These are phyloP conservation scores for Pythium phragmiticola DNA, from an alignment of 352 stramenopile species.

Conservation along the genomic window DNA sequence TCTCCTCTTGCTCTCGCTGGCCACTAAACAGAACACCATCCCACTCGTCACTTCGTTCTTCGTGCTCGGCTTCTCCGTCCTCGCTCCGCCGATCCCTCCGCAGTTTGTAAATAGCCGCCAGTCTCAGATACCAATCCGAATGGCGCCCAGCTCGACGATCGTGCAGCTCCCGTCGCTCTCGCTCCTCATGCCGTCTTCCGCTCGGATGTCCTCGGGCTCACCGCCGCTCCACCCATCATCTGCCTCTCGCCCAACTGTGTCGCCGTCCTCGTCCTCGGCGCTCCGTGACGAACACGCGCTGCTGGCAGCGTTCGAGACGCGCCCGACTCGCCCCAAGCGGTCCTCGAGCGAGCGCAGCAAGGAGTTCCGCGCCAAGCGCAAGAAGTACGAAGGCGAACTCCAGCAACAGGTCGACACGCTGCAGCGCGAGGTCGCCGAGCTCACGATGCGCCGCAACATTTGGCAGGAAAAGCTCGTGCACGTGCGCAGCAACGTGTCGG, in stretches of 20 bases:
- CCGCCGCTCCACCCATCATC: neutral
- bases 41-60: neutral
- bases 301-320: conserved; percentile 26
- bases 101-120: conserved; percentile 6
- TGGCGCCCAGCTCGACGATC: conserved; percentile 2
- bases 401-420: conserved; percentile 21
- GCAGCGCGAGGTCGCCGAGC: conserved; percentile 27
- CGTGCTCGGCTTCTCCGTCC: too few species aligned
- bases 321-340: conserved; percentile 26
- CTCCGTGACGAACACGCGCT: conserved; percentile 26
- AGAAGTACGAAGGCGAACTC: conserved; percentile 24
- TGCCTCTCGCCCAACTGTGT: neutral
- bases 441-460: conserved; percentile 27
- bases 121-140: conserved; percentile 3
- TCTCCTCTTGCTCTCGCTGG: neutral
- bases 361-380: conserved; percentile 6
- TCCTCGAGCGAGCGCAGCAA: conserved; percentile 32
- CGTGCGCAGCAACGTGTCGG: conserved; percentile 22
- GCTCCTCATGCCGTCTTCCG: conserved; percentile 3
- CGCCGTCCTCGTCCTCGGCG: neutral
- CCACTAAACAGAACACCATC: neutral
- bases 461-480: conserved; percentile 28
- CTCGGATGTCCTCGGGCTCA: neutral
- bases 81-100: neutral
- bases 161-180: conserved; percentile 1